Percentiles rank a stretch among this genome's conserved stretches.
These are phyloP conservation scores for Graphilbum fragrans DNA, from an alignment of 2,329 filamentous ascomycete species.

Conservation along the genomic window DNA sequence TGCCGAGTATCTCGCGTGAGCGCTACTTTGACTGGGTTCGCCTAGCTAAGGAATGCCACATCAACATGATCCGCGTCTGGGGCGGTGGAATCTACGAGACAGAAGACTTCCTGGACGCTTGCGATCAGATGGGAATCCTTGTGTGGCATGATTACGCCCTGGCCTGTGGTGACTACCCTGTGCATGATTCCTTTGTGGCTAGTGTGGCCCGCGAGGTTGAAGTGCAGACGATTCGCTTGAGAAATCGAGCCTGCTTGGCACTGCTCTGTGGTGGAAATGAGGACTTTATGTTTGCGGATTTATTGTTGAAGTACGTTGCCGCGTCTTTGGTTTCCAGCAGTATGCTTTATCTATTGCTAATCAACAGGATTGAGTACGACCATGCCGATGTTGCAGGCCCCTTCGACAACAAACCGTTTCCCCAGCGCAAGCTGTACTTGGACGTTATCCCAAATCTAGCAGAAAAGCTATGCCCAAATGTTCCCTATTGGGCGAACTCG, in stretches of 20 bases:
- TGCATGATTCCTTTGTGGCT: conserved; percentile 44
- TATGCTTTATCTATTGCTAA: too few relatives aligned
- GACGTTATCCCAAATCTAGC: conserved; percentile 61
- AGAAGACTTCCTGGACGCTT: conserved; percentile 60
- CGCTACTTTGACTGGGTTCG: too few relatives aligned
- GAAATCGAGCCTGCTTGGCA: conserved; percentile 54
- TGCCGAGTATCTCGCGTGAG: conserved; percentile 17
- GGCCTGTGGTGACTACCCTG: conserved; percentile 67
- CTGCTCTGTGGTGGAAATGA: conserved; percentile 60
- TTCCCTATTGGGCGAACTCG: too few relatives aligned
- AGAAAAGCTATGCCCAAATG: too few relatives aligned
- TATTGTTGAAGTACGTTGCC: conserved; percentile 47
- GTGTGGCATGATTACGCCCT: conserved; percentile 92
- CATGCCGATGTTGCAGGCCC: conserved; percentile 59
- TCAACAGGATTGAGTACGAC: too few relatives aligned
- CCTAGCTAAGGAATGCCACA: conserved; percentile 47
- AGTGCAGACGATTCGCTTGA: conserved; percentile 46
- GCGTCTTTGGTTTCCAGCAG: too few relatives aligned
- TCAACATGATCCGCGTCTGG: conserved; percentile 20
- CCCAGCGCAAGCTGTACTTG: conserved; percentile 68
- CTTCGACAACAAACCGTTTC: conserved; percentile 67
- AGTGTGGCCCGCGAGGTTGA: conserved; percentile 54
- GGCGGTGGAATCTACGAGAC: conserved; percentile 65
- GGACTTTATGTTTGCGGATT: conserved; percentile 11
- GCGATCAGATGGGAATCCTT: conserved; percentile 65